Percentiles rank a stretch among this genome's conserved stretches.
phyloP scores from a whole-genome alignment of 2,329 filamentous ascomycete genomes.

The Aspergillus sergii region DNA sequence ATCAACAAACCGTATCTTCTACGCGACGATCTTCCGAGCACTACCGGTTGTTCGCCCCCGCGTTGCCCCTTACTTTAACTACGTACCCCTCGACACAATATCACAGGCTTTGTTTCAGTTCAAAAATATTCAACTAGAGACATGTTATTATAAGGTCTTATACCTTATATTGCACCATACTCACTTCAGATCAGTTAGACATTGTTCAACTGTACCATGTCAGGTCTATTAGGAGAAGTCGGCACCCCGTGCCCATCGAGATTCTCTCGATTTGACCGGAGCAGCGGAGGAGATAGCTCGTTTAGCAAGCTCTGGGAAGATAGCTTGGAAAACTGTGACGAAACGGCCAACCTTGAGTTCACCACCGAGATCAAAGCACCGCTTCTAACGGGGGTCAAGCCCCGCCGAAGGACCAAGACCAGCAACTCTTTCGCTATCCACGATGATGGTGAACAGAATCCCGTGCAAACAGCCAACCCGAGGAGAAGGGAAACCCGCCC shows the following conservation, averaged over 20 bases:
- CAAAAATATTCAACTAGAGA: not conserved
- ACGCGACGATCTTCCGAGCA: constrained; percentile 1
- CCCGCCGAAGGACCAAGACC: constrained; percentile 30
- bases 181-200: not conserved
- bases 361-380: constrained; percentile 42
- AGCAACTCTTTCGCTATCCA: constrained; percentile 41
- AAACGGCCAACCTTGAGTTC: constrained; percentile 44
- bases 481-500: constrained; percentile 23
- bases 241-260: constrained; percentile 39
- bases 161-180: not conserved
- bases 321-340: constrained; percentile 30
- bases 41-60: constrained; percentile 10
- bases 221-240: constrained; percentile 26
- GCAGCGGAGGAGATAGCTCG: constrained; percentile 20
- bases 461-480: constrained; percentile 12
- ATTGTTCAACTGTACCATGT: constrained; percentile 22
- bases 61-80: constrained; percentile 11
- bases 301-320: constrained; percentile 30
- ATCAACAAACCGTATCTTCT: constrained; percentile 1
- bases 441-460: constrained; percentile 34
- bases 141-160: constrained; percentile 1
- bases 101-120: not conserved
- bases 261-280: constrained; percentile 21
- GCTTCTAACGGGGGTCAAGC: constrained; percentile 31
- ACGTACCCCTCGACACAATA: constrained; percentile 12